A percentile compares a stretch with the other conserved stretches of the same genome.
Conservation (phyloP, 192 early-diverging fungal species). For the Umbelopsis ramanniana region DNA sequence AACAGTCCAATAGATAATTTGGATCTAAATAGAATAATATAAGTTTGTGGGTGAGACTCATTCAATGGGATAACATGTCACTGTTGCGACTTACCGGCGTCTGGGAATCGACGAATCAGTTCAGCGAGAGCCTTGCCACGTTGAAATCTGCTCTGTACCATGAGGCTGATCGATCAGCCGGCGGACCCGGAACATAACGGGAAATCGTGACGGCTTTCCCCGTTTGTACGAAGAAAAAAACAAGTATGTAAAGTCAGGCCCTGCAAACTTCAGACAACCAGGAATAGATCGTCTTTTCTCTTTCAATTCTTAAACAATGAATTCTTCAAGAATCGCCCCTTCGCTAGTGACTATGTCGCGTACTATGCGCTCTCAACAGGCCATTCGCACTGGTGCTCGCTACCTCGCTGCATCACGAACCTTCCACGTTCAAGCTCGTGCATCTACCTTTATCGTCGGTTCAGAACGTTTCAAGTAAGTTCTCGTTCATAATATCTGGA, state of each 20-base stretch:
- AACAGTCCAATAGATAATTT: constrained; percentile 40
- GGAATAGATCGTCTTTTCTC: not conserved
- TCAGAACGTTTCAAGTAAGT: constrained; percentile 33
- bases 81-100: constrained; percentile 21
- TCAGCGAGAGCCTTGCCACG: constrained; percentile 13
- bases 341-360: not conserved
- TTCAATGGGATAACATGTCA: not conserved
- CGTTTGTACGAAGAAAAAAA: constrained; percentile 9
- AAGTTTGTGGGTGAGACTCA: not conserved
- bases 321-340: constrained; percentile 14
- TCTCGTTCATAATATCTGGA: not conserved
- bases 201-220: constrained; percentile 18
- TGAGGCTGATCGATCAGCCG: constrained; percentile 15
- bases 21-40: constrained; percentile 33
- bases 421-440: constrained; percentile 34
- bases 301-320: constrained; percentile 2
- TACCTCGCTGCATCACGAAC: constrained; percentile 30
- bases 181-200: constrained; percentile 15
- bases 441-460: constrained; percentile 19
- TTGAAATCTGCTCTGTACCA: constrained; percentile 2
- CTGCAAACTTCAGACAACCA: not conserved
- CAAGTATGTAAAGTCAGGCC: not conserved
- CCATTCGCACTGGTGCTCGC: constrained; percentile 16
- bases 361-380: not conserved
- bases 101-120: constrained; percentile 23